These are phyloP conservation scores for Venturiaceae sp. DNA, from an alignment of 2,329 filamentous ascomycete genomes.

Conservation along the genomic window DNA sequence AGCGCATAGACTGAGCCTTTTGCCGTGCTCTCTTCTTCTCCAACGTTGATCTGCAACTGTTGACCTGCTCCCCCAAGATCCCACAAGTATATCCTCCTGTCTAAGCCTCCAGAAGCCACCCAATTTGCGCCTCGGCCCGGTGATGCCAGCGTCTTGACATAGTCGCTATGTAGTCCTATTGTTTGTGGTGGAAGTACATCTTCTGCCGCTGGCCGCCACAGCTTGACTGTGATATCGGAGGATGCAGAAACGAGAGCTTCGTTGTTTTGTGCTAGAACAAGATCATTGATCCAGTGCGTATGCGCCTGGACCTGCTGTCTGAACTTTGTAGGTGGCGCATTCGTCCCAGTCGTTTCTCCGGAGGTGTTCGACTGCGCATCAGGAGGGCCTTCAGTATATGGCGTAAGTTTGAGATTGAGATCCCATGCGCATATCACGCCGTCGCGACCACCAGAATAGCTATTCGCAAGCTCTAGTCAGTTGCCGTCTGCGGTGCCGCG, in stretches of 20 bases:
- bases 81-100: constrained; percentile 88
- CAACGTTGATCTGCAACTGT: constrained; percentile 75
- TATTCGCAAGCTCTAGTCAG: constrained; percentile 29
- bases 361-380: constrained; percentile 14
- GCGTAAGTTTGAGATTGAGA: constrained; percentile 58
- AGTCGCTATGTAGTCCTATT: constrained; percentile 90
- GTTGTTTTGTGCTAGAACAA: constrained; percentile 69
- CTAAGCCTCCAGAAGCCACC: constrained; percentile 89
- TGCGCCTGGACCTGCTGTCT: constrained; percentile 66
- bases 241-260: constrained; percentile 77
- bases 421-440: constrained; percentile 96
- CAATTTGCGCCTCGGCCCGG: constrained; percentile 63
- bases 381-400: background rate
- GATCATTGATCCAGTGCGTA: constrained; percentile 95
- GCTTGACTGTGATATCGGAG: constrained; percentile 86
- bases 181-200: constrained; percentile 57
- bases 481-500: constrained; percentile 13
- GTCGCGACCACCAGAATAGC: constrained; percentile 92
- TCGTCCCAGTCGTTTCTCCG: constrained; percentile 19
- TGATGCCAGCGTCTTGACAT: constrained; percentile 87
- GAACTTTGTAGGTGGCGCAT: constrained; percentile 38
- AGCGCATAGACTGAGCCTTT: constrained; percentile 96
- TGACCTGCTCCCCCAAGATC: constrained; percentile 83
- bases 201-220: constrained; percentile 70
- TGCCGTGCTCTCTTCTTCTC: constrained; percentile 68